Evolutionary conservation across 345 rosid species (phyloP), one percentile per base, ranked within the genome.

Genomic region (Linum tenue): DNA sequence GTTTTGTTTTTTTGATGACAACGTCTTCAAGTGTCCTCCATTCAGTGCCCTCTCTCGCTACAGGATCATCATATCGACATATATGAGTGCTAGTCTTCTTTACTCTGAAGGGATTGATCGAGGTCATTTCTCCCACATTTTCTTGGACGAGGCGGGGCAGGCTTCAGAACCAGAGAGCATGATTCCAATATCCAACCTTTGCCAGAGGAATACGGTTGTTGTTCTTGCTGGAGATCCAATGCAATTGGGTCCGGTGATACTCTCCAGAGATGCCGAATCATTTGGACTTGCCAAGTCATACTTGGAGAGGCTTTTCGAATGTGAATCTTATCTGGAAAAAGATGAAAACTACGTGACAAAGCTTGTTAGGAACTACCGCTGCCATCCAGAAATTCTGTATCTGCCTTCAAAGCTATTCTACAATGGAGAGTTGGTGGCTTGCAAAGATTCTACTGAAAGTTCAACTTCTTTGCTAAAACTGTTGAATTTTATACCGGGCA

Each of bases 201-300:
- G 90, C 82, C 59, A 43, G 66, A 59, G 65, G 66, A 76, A 90
- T 37, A 92, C 96, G 6, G 96, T 90, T 57, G 86, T 90, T 66
- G 92, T 92, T 53, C 94, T 92, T 66, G 95, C 98, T 63, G 98
- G 98, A 61, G 98, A 92, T 65, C 98, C 97, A 1, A 90, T 76
- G 92, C 98, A 92, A 67, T 73, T 90, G 76, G 98, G 98, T 76
- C 98, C 96, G 31, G 88, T 92, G 56, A 79, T 88, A 73, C 78
- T 79, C 83, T 88, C 97, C 1, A 85, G 70, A 81, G 82, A 81
- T 41, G 94, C 97, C 0, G 85, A 80, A 55, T 31, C 37, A 15
- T 71, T 70, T 39, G 97, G 98, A 55, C 67, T 88, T 68, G 90
- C 89, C 55, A 86, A 76, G 72, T 90, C 98, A 7, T 92, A 81